Evolutionary conservation across 441 rosid species (phyloP).

Genomic region (Lepidium campestre): DNA sequence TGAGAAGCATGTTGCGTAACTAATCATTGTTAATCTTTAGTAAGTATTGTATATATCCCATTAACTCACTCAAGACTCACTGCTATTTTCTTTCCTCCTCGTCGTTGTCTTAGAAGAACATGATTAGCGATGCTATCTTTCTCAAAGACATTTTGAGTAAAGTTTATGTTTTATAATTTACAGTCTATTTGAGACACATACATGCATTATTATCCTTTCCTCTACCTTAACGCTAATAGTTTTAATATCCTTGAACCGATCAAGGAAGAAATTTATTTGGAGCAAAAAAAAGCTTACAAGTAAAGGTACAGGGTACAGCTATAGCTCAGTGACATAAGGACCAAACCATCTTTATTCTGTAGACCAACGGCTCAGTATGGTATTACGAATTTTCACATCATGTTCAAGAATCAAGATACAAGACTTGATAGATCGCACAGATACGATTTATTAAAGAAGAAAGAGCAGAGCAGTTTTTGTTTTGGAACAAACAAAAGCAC

Average conservation of each 20-base stretch:
- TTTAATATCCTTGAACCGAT: no score
- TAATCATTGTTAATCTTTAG: constrained; percentile 11
- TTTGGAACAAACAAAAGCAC: neutral
- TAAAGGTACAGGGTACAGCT: neutral
- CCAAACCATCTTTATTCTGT: neutral
- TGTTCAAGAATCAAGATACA: neutral
- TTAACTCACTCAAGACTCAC: neutral
- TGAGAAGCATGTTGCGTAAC: neutral
- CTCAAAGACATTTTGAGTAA: no score
- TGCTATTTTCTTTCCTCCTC: neutral
- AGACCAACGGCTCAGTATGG: neutral
- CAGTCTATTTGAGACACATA: no score
- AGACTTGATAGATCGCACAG: neutral
- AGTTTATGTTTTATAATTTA: no score
- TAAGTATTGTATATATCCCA: neutral
- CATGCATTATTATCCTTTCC: no score
- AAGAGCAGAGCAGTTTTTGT: neutral
- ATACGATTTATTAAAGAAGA: neutral
- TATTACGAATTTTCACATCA: neutral
- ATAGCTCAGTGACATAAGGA: neutral
- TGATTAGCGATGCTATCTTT: no score
- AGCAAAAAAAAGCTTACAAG: no score
- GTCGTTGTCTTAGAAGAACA: no score
- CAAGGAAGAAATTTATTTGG: no score
- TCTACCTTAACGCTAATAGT: no score